Percentiles rank a stretch among this genome's conserved stretches.
phyloP scores from a whole-genome alignment of 768 basidiomycete species.

The Leccinum incarnatum region DNA sequence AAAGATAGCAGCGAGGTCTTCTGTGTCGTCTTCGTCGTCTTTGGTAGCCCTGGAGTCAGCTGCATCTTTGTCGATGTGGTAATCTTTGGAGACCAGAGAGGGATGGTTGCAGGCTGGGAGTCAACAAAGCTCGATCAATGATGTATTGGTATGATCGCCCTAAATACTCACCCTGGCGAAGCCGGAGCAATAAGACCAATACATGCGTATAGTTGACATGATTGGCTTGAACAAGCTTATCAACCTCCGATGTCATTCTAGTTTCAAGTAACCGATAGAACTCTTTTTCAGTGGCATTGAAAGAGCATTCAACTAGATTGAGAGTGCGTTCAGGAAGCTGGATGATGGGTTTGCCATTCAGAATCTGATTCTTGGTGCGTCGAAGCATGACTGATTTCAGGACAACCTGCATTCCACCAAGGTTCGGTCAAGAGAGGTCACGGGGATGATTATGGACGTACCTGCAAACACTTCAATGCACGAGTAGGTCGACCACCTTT shows the following conservation, averaged over 20 bases:
- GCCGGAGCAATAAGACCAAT: constrained; percentile 67
- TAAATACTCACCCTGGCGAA: constrained; percentile 74
- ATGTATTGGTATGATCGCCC: background rate
- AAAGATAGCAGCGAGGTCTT: constrained; percentile 75
- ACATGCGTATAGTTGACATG: constrained; percentile 67
- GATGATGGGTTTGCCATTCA: constrained; percentile 81
- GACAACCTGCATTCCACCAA: constrained; percentile 52
- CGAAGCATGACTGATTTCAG: constrained; percentile 87
- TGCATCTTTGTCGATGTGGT: constrained; percentile 70
- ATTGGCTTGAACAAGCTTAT: constrained; percentile 58
- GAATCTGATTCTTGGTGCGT: constrained; percentile 66
- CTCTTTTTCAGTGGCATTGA: constrained; percentile 68
- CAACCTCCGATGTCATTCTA: constrained; percentile 63
- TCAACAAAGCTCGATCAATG: background rate
- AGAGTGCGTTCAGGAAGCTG: constrained; percentile 75
- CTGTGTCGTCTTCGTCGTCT: constrained; percentile 54
- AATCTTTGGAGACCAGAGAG: constrained; percentile 73
- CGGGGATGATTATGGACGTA: constrained; percentile 25
- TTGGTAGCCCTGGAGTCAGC: constrained; percentile 61
- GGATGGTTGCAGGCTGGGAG: constrained; percentile 86
- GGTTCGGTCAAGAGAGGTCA: background rate
- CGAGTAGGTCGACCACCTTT: constrained; percentile 59
- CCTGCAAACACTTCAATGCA: constrained; percentile 85
- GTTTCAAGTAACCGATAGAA: constrained; percentile 77
- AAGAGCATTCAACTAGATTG: constrained; percentile 69